Evolutionary conservation across 192 early-diverging fungal genomes (phyloP), one percentile per base, ranked within the genome.

Genomic region (Gonapodya prolifera): DNA sequence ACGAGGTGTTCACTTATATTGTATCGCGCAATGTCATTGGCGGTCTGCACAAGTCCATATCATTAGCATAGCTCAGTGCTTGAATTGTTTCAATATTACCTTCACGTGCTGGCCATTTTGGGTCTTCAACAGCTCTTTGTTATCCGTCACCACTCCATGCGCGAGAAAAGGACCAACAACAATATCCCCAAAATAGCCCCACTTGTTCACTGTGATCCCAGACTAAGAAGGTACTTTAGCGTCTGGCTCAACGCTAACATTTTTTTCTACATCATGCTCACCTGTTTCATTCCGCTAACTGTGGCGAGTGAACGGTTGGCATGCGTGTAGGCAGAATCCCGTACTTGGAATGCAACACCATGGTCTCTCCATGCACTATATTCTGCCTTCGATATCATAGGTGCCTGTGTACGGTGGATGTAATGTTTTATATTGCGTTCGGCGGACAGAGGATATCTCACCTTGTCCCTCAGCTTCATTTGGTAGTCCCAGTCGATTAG

Each of bases 401-500:
- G 70, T 17, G 75, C 74, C 85, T 83, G 16, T 36, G 34, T 17
- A 28, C 17, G 33, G 35, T 31, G 33, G 75, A 32, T 1, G 78
- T 80, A 77, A 74, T 32, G 69, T 71, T 23, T 28, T 13, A 36
- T 28, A 29, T 0, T 8, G 69, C 18, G 35, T n/a, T n/a, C n/a
- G n/a, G 8, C 45, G 23, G 45, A 69, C 30, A 17, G 34, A 69
- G 31, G 0, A 31, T 18, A n/a, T 34, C 35, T 31, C 31, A 82
- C 82, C 71, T 78, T 70, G 45, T 83, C 83, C 34, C 45, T 36
- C 32, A 90, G 79, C 80, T 88, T 88, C 86, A 90, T 88, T 79
- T 88, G 80, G 77, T 82, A 90, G 77, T 90, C 89, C 89, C 89
- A 90, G 70, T 90, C 89, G 45, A 87, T 70, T 2, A 81, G 78